Conservation (phyloP, 441 rosid genomes). For the Melastoma candidum region DNA sequence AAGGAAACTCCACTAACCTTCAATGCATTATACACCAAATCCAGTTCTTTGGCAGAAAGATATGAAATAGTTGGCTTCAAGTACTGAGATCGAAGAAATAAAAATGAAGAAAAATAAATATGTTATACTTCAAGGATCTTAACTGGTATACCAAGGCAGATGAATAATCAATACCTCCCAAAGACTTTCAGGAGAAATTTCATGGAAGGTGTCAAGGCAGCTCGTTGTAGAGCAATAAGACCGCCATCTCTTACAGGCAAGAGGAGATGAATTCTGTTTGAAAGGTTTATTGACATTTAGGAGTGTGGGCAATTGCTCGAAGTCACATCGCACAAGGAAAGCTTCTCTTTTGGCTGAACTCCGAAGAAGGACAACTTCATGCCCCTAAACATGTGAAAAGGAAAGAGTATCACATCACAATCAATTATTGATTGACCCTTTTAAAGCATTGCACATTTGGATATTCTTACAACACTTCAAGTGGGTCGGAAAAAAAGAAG, state of each 20-base stretch:
- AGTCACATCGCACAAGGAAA: constrained; percentile 24
- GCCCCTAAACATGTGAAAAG: background rate
- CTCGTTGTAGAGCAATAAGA: constrained; percentile 36
- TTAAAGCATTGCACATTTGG: too few relatives aligned
- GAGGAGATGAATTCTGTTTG: constrained; percentile 31
- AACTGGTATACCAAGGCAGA: constrained; percentile 1
- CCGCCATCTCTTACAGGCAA: constrained; percentile 48
- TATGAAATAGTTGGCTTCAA: constrained; percentile 69
- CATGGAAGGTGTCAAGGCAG: constrained; percentile 28
- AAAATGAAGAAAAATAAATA: constrained; percentile 4
- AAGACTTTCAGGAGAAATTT: constrained; percentile 62
- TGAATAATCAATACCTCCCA: constrained; percentile 69
- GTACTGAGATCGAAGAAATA: constrained; percentile 37
- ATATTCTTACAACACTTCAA: too few relatives aligned
- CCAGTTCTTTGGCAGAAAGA: constrained; percentile 73
- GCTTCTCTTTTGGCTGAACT: constrained; percentile 34
- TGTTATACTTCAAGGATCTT: background rate
- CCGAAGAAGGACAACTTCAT: background rate
- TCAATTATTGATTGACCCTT: too few relatives aligned
- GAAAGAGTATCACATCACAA: too few relatives aligned
- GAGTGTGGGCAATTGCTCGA: constrained; percentile 28
- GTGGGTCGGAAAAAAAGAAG: too few relatives aligned
- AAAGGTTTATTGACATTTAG: constrained; percentile 29
- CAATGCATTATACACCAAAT: constrained; percentile 69
- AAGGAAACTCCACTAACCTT: constrained; percentile 34